A percentile compares a stretch with the other conserved stretches of the same genome.
These are phyloP conservation scores for Colletotrichum scovillei DNA, from an alignment of 2,329 filamentous ascomycete species.

Conservation along the genomic window DNA sequence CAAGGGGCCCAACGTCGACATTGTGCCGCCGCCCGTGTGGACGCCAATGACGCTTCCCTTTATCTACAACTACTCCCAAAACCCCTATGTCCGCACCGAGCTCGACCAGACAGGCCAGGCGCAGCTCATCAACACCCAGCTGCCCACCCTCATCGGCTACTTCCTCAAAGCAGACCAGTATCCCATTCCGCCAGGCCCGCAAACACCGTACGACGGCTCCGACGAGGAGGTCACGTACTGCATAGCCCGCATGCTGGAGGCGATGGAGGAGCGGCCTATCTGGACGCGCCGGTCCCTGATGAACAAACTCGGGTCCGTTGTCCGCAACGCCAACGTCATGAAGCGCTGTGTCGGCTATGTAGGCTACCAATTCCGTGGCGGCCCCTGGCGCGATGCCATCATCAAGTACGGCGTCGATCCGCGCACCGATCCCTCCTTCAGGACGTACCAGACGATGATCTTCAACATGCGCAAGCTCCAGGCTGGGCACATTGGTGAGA, in stretches of 20 bases:
- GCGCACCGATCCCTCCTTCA: conserved; percentile 78
- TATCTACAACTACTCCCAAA: conserved; percentile 86
- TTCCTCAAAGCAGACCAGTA: conserved; percentile 71
- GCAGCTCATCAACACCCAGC: conserved; percentile 67
- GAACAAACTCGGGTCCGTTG: conserved; percentile 72
- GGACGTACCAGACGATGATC: conserved; percentile 88
- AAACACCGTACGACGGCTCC: conserved; percentile 66
- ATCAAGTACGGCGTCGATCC: conserved; percentile 90
- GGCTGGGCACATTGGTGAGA: conserved; percentile 56
- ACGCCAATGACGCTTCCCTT: conserved; percentile 80
- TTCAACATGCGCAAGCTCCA: conserved; percentile 76
- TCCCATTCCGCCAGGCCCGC: conserved; percentile 71
- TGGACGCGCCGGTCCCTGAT: conserved; percentile 87
- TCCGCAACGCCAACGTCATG: conserved; percentile 67
- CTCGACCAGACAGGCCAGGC: conserved; percentile 64
- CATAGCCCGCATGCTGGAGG: conserved; percentile 70
- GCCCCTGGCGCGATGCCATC: conserved; percentile 90
- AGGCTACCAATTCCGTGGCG: conserved; percentile 92
- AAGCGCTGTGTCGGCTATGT: conserved; percentile 85
- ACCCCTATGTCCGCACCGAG: conserved; percentile 77
- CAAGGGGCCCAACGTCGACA: conserved; percentile 69
- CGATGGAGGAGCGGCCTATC: conserved; percentile 81
- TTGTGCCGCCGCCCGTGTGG: conserved; percentile 84
- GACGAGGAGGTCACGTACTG: conserved; percentile 72
- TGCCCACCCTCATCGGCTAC: conserved; percentile 68